phyloP scores from a whole-genome alignment of 2,329 filamentous ascomycete genomes.

The Aspergillus neotritici region DNA sequence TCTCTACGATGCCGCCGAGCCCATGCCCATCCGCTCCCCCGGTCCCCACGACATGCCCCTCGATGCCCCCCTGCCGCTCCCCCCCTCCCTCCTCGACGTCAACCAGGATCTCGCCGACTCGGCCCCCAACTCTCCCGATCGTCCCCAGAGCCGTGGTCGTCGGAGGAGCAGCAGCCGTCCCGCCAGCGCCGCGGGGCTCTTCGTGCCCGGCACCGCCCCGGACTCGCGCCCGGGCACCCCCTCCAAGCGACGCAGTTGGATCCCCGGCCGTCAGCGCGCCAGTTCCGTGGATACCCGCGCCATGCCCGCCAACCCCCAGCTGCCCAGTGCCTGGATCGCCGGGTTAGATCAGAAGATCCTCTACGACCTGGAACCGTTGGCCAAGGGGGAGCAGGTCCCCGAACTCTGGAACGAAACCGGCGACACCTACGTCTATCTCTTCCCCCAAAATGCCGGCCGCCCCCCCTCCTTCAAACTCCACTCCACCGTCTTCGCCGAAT shows the following conservation, averaged over 20 bases:
- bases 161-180: constrained; percentile 30
- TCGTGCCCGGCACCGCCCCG: constrained; percentile 29
- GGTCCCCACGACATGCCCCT: constrained; percentile 26
- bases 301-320: constrained; percentile 22
- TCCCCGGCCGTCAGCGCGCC: constrained; percentile 35
- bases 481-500: constrained; percentile 54
- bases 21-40: constrained; percentile 19
- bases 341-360: constrained; percentile 52
- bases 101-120: constrained; percentile 34
- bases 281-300: constrained; percentile 29
- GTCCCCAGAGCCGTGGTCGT: constrained; percentile 34
- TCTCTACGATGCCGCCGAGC: constrained; percentile 22
- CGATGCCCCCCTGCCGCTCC: constrained; percentile 32
- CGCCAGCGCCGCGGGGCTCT: constrained; percentile 29
- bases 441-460: constrained; percentile 51
- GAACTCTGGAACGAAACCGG: constrained; percentile 60
- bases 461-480: constrained; percentile 58
- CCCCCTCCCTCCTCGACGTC: constrained; percentile 35
- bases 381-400: constrained; percentile 48
- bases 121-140: constrained; percentile 27
- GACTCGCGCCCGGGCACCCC: constrained; percentile 31
- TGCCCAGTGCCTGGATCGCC: constrained; percentile 52
- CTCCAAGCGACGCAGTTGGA: constrained; percentile 42
- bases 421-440: constrained; percentile 60
- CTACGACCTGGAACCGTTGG: constrained; percentile 50